A percentile compares a stretch with the other conserved stretches of the same genome.
Conservation (phyloP, 139 green algal species). For the Chlamydomonas incerta region DNA sequence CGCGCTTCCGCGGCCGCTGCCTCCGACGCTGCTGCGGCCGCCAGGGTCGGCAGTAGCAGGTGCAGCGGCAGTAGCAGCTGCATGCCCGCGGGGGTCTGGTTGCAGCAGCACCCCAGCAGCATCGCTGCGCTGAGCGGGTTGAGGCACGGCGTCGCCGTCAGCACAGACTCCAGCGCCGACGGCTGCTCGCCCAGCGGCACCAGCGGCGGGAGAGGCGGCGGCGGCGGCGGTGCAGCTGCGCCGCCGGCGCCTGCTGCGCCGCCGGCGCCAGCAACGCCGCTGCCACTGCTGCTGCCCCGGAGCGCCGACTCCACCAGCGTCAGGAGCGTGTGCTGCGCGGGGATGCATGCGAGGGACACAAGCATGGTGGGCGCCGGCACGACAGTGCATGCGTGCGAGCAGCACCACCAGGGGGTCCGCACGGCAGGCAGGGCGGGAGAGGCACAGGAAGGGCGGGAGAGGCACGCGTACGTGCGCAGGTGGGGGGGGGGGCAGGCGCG, state of each 20-base stretch:
- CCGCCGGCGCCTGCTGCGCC: not conserved
- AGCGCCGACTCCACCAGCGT: not conserved
- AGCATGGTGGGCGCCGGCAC: no score
- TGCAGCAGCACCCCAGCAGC: not conserved
- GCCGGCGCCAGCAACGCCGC: not conserved
- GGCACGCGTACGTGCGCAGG: no score
- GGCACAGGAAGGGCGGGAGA: no score
- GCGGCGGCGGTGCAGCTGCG: not conserved
- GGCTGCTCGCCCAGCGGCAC: conserved; percentile 9
- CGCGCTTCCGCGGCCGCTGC: not conserved
- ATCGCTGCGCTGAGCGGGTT: conserved; percentile 20
- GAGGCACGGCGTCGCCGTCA: conserved; percentile 15
- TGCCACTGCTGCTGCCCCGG: not conserved
- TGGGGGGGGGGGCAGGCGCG: no score
- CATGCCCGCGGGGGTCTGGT: no score
- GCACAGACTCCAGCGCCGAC: not conserved
- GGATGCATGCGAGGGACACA: no score
- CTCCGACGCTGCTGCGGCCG: not conserved
- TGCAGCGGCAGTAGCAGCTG: not conserved
- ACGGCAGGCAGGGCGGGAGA: no score
- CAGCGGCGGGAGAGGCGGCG: not conserved
- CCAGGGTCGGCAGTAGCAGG: not conserved
- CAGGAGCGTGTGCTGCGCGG: not conserved
- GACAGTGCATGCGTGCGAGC: no score
- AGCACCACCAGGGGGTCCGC: no score